Evolutionary conservation across 805 yeast genomes (phyloP).

Genomic region (Candida multigemmis): DNA sequence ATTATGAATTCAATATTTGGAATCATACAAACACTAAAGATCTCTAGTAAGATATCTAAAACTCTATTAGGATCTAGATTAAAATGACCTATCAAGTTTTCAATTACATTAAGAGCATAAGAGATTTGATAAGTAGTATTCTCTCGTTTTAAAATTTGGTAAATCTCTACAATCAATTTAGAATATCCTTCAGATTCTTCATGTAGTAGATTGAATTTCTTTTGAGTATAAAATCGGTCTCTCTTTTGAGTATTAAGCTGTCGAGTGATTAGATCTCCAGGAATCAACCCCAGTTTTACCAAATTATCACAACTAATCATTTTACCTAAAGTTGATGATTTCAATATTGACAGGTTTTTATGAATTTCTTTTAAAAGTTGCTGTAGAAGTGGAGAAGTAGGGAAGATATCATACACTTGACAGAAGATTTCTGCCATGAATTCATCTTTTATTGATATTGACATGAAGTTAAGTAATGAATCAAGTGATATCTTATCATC

Average conservation of each 20-base stretch:
- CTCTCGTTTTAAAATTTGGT: slow-evolving; percentile 24
- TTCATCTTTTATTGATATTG: slow-evolving; percentile 20
- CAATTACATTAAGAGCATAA: slow-evolving; percentile 38
- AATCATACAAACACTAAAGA: slow-evolving; percentile 37
- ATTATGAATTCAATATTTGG: slow-evolving; percentile 39
- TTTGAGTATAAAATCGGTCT: slow-evolving; percentile 38
- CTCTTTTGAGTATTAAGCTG: slow-evolving; percentile 26
- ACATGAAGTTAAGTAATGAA: slow-evolving; percentile 12
- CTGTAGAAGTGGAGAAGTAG: slow-evolving; percentile 12
- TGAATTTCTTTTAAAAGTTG: slow-evolving; percentile 13
- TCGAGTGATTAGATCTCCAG: slow-evolving; percentile 23
- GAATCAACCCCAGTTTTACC: slow-evolving; percentile 17
- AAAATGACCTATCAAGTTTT: slow-evolving; percentile 63
- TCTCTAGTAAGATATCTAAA: slow-evolving; percentile 51
- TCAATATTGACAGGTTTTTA: slow-evolving; percentile 15
- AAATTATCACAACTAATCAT: slow-evolving; percentile 20
- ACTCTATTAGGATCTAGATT: slow-evolving; percentile 65
- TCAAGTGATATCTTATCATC: slow-evolving; percentile 8
- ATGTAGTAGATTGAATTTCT: slow-evolving; percentile 55
- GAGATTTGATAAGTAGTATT: slow-evolving; percentile 33
- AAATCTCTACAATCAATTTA: slow-evolving; percentile 44
- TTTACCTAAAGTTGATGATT: slow-evolving; percentile 21
- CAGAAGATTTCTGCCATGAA: slow-evolving; percentile 24
- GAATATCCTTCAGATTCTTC: slow-evolving; percentile 79
- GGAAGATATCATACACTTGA: slow-evolving; percentile 30